These are phyloP conservation scores for Talaromyces stipitatus DNA, from an alignment of 495 filamentous ascomycete genomes.

Conservation along the genomic window DNA sequence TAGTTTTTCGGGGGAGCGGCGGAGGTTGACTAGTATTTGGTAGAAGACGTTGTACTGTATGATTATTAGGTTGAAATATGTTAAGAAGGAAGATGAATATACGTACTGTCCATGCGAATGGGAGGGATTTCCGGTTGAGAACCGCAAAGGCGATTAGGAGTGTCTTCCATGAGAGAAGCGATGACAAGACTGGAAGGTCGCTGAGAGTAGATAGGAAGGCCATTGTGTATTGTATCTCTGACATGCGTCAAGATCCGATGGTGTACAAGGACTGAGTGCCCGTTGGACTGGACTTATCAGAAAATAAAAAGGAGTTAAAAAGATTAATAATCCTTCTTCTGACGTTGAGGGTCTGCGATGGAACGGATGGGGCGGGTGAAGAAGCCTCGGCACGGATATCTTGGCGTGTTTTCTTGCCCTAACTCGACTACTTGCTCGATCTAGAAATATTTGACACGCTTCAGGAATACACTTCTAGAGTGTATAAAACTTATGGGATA, in stretches of 20 bases:
- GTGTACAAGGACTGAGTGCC: not conserved
- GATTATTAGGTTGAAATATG: not conserved
- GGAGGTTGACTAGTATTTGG: slow-evolving; percentile 43
- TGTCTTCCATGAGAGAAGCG: slow-evolving; percentile 40
- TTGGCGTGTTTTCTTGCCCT: not conserved
- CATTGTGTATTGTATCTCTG: not conserved
- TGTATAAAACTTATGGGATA: no score
- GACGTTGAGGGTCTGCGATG: no score
- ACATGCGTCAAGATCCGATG: not conserved
- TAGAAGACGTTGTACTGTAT: slow-evolving; percentile 13
- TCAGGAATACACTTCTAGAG: no score
- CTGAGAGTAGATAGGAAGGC: slow-evolving; percentile 1
- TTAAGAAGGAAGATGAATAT: not conserved
- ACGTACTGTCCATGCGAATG: slow-evolving; percentile 58
- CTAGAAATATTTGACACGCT: no score
- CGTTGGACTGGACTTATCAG: no score
- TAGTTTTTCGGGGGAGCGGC: slow-evolving; percentile 29
- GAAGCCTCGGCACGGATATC: not conserved
- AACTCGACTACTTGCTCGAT: no score
- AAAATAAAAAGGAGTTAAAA: not conserved
- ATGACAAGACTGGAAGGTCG: slow-evolving; percentile 8
- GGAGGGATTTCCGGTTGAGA: slow-evolving; percentile 54
- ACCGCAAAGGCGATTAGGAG: slow-evolving; percentile 47
- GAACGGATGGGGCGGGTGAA: not conserved
- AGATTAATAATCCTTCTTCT: not conserved